Evolutionary conservation across 331 rosid species (phyloP).

Genomic region (Rhamnella rubrinervis): DNA sequence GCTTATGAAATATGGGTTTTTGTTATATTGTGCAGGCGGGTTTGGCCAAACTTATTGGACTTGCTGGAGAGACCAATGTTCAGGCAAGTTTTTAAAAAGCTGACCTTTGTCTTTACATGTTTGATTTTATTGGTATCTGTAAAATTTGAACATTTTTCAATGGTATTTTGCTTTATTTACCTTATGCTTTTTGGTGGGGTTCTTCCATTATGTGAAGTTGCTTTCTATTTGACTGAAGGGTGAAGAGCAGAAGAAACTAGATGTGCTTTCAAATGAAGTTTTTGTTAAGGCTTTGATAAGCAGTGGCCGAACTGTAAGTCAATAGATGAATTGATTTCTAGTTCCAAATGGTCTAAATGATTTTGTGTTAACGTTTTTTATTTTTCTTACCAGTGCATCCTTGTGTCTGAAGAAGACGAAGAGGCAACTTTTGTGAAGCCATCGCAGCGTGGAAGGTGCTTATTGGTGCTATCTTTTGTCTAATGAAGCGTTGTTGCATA

Average conservation of each 20-base stretch:
- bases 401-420: slow-evolving; percentile 87
- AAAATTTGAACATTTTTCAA: not conserved
- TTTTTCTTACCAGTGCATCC: slow-evolving; percentile 55
- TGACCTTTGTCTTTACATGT: not conserved
- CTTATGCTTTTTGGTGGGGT: not conserved
- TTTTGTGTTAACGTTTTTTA: not conserved
- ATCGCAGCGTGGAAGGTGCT: slow-evolving; percentile 75
- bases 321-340: not conserved
- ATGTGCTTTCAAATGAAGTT: slow-evolving; percentile 94
- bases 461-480: not conserved
- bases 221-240: slow-evolving; percentile 54
- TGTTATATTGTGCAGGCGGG: slow-evolving; percentile 65
- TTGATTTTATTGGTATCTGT: not conserved
- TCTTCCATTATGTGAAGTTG: slow-evolving; percentile 1
- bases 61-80: slow-evolving; percentile 92
- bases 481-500: not conserved
- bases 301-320: slow-evolving; percentile 92
- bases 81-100: slow-evolving; percentile 38
- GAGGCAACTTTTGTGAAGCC: slow-evolving; percentile 67
- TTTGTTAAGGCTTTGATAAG: slow-evolving; percentile 86
- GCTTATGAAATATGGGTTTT: not conserved
- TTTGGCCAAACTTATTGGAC: slow-evolving; percentile 84
- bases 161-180: slow-evolving; percentile 6
- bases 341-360: not conserved
- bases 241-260: slow-evolving; percentile 96